Evolutionary conservation across 306 rosid species (phyloP).

Genomic region (Acacia crassicarpa): DNA sequence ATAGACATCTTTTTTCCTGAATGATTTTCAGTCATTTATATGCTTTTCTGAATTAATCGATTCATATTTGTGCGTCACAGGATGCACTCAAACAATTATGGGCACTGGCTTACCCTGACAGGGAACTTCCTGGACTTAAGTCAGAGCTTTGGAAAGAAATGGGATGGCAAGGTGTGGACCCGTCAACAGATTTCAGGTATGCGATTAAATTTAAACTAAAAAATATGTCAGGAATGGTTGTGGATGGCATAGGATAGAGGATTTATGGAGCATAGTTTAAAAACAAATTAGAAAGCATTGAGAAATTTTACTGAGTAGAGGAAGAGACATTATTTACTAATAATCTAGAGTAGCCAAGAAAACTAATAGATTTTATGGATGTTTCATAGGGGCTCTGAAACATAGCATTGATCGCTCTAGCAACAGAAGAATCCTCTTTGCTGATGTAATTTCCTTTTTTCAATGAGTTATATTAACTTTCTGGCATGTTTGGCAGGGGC

Average conservation of each 20-base stretch:
- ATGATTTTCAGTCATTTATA: neutral
- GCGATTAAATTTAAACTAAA: neutral
- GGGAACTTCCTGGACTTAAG: constrained; percentile 81
- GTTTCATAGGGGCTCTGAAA: neutral
- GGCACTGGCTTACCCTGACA: constrained; percentile 84
- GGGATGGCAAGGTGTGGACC: constrained; percentile 99
- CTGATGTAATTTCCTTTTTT: neutral
- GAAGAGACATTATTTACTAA: constrained; percentile 8
- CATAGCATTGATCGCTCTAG: neutral
- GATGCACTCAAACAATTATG: constrained; percentile 80
- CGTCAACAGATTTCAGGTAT: constrained; percentile 97
- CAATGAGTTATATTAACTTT: constrained; percentile 24
- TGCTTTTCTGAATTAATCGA: neutral
- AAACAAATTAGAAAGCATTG: neutral
- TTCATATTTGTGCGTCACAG: constrained; percentile 43
- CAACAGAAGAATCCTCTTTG: neutral
- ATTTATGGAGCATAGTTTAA: constrained; percentile 22
- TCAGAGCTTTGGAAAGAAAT: constrained; percentile 98
- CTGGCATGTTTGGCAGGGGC: constrained; percentile 64
- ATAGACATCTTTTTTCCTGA: neutral
- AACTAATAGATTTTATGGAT: constrained; percentile 6
- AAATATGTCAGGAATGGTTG: neutral
- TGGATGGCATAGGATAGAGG: neutral
- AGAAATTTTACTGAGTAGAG: constrained; percentile 8
- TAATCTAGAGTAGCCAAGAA: neutral